A percentile compares a stretch with the other conserved stretches of the same genome.
Conservation (phyloP, 2,329 filamentous ascomycete species). For the Colletotrichum liriopes region DNA sequence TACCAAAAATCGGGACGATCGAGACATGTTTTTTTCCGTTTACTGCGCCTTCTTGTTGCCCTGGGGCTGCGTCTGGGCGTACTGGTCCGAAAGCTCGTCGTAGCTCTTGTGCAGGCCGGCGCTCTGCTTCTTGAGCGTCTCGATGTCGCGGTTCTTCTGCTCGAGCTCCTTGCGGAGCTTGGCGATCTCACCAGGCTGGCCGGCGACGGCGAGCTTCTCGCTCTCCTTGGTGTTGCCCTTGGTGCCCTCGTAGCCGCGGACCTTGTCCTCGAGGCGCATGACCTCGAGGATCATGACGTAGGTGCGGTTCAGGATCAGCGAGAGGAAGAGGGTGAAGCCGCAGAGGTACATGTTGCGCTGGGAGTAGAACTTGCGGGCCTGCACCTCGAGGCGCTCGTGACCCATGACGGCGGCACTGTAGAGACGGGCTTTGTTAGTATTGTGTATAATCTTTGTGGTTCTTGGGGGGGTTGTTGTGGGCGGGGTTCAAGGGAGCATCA, state of each 20-base stretch:
- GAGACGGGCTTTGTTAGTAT: background rate
- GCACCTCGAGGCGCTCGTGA: conserved; percentile 96
- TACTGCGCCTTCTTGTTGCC: conserved; percentile 73
- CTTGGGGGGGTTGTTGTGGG: background rate
- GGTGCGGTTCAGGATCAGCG: conserved; percentile 98
- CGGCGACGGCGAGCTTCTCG: conserved; percentile 80
- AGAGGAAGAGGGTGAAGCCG: conserved; percentile 98
- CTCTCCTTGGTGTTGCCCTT: conserved; percentile 74
- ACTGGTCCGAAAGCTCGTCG: conserved; percentile 87
- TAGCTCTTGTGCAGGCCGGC: conserved; percentile 89
- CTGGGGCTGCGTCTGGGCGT: conserved; percentile 71
- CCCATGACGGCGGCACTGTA: conserved; percentile 80
- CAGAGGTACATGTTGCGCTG: conserved; percentile 99
- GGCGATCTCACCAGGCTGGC: conserved; percentile 82
- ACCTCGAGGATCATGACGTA: conserved; percentile 97
- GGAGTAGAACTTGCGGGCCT: conserved; percentile 99
- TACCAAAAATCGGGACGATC: background rate
- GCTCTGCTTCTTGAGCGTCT: conserved; percentile 93
- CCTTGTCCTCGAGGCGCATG: conserved; percentile 91
- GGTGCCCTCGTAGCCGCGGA: conserved; percentile 82
- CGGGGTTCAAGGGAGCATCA: conserved; percentile 20
- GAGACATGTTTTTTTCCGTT: background rate
- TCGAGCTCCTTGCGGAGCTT: conserved; percentile 80
- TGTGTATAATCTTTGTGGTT: background rate
- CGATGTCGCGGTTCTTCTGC: conserved; percentile 86